Evolutionary conservation across 352 stramenopile genomes (phyloP), one percentile per base, ranked within the genome.

Genomic region (Achlya hypogyna): DNA sequence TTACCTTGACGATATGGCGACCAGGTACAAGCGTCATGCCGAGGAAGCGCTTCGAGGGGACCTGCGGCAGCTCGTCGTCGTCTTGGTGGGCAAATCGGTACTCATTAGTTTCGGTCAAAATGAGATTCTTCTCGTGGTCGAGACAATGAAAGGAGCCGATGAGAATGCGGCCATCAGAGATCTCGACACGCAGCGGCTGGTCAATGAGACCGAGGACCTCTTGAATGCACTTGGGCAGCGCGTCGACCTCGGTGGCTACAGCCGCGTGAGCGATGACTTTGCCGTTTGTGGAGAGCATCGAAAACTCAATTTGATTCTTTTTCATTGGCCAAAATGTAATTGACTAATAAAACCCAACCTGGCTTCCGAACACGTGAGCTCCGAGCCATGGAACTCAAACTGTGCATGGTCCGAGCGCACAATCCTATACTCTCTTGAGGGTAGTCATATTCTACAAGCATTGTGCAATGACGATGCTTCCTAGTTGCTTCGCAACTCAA

Each of bases 111-210:
- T 91, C 82, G 49, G 80, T 88, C 32, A 91, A 69, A 38, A 91
- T 89, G 32, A 91, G 73, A 71, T 91, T 91, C 73, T 89, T 78
- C 71, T 91, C 80, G 71, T 88, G 86, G 79, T 91, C 82, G 67
- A 91, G 84, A 72, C 82, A 89, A 74, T 91, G 81, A 66, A 91
- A 82, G 51, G 63, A 76, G 23, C 82, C 82, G 12, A 89, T 60
- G 42, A 91, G 34, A 38, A 88, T 74, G 72, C 82, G 80, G 43
- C 82, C 80, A 69, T 91, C 82, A 56, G 76, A 79, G 73, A 91
- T 87, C 64, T 84, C 75, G 60, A 91, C 71, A 49, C 82, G 82
- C 53, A 87, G 74, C 6, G 77, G 42, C 8, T 75, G 65, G 34
- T 80, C 80, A 12, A 91, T 70, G 52, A 91, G 69, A 63, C 73